phyloP scores from a whole-genome alignment of 2,329 filamentous ascomycete genomes.

The Fusarium bactridioides region DNA sequence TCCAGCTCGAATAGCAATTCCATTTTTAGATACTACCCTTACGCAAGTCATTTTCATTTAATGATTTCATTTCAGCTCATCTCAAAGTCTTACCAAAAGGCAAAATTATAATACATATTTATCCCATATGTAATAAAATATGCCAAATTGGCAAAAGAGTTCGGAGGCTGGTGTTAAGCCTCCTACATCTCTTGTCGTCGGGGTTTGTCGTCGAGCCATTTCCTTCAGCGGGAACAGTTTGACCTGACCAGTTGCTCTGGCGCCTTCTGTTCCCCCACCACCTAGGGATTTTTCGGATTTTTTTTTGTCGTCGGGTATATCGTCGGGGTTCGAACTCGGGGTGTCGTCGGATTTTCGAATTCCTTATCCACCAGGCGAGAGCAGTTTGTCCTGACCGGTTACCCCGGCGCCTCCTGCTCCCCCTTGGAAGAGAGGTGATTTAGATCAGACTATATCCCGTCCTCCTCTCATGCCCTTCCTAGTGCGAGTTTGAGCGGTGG shows the following conservation, averaged over 20 bases:
- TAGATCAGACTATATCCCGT: conserved; percentile 18
- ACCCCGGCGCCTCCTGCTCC: conserved; percentile 38
- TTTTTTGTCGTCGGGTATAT: neutral
- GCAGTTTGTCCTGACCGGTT: conserved; percentile 43
- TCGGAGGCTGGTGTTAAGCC: conserved; percentile 31
- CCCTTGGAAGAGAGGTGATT: neutral
- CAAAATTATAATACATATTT: fast-evolving
- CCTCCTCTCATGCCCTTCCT: neutral
- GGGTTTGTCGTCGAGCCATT: conserved; percentile 1
- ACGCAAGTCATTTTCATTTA: fast-evolving
- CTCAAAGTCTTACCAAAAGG: neutral
- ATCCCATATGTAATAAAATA: neutral
- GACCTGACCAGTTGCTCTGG: conserved; percentile 41
- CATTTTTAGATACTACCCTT: neutral
- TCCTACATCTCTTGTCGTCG: conserved; percentile 41
- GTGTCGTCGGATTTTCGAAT: neutral
- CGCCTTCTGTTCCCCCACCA: conserved; percentile 24
- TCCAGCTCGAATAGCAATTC: too few relatives aligned
- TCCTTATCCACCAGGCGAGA: conserved; percentile 22
- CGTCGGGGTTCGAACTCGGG: conserved; percentile 25
- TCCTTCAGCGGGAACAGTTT: conserved; percentile 34
- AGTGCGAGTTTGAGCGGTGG: neutral
- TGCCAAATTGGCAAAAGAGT: conserved; percentile 39
- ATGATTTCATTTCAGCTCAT: fast-evolving
- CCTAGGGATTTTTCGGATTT: neutral